Evolutionary conservation across 257 asterid species (phyloP).

Genomic region (Ehretia macrophylla): DNA sequence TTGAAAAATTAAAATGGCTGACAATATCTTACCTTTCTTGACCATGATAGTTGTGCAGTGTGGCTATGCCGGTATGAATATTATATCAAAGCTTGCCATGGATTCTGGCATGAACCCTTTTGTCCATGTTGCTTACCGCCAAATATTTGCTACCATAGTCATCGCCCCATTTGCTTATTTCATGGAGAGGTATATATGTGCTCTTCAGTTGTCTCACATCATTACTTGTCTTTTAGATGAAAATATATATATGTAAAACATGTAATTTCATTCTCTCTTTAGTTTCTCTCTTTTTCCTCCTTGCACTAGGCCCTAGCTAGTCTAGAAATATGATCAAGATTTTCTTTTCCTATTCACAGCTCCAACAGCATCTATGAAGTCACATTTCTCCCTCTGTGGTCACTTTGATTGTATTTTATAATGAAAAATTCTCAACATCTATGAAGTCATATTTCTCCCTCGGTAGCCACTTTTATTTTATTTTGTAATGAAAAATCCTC

Average conservation of each 20-base stretch:
- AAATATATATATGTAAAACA: too few relatives aligned
- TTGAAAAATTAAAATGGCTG: slow-evolving; percentile 24
- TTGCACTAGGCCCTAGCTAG: too few relatives aligned
- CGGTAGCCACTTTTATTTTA: too few relatives aligned
- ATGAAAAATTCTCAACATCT: too few relatives aligned
- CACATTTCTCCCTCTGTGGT: too few relatives aligned
- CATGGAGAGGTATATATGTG: slow-evolving; percentile 66
- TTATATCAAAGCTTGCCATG: slow-evolving; percentile 76
- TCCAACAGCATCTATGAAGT: too few relatives aligned
- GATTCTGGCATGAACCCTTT: slow-evolving; percentile 91
- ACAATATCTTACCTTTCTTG: slow-evolving; percentile 42
- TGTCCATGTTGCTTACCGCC: slow-evolving; percentile 86
- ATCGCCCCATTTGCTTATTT: slow-evolving; percentile 73
- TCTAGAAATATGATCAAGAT: too few relatives aligned
- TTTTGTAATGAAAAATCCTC: too few relatives aligned
- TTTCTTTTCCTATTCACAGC: too few relatives aligned
- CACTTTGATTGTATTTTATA: too few relatives aligned
- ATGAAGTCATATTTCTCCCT: too few relatives aligned
- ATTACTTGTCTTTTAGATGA: too few relatives aligned
- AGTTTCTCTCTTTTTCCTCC: slow-evolving; percentile 5
- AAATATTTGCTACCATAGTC: slow-evolving; percentile 57
- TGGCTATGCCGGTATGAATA: slow-evolving; percentile 86
- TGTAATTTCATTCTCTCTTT: background rate
- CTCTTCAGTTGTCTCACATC: background rate
- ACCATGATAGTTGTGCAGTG: slow-evolving; percentile 69